These are phyloP conservation scores for Trypanosoma brucei DNA, from an alignment of 208 protist genomes.

Conservation along the genomic window DNA sequence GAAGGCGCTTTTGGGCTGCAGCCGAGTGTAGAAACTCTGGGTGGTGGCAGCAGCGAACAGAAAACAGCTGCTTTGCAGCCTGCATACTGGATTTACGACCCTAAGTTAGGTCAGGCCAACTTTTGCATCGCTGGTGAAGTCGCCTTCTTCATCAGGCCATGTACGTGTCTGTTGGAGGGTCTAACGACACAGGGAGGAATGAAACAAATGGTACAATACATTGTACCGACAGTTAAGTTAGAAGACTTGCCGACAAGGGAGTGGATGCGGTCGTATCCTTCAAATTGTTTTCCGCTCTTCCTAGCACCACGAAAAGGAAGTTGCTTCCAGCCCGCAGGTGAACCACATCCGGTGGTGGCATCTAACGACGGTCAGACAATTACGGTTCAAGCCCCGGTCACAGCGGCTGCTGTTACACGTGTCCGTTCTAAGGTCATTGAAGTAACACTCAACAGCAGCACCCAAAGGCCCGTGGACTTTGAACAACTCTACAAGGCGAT, in stretches of 20 bases:
- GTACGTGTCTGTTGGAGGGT: conserved; percentile 25
- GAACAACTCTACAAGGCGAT: too few species aligned
- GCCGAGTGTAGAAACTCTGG: background rate
- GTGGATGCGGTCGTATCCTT: conserved; percentile 6
- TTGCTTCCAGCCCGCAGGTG: too few species aligned
- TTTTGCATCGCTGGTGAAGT: conserved; percentile 44
- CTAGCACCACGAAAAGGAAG: background rate
- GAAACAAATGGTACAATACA: conserved; percentile 27
- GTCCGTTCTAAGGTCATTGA: too few species aligned
- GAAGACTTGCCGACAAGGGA: background rate
- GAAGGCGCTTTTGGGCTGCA: conserved; percentile 18
- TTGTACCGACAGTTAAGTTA: conserved; percentile 32
- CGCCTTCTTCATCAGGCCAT: conserved; percentile 21
- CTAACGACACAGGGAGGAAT: conserved; percentile 24
- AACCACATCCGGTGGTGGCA: too few species aligned
- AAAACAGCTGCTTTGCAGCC: conserved; percentile 29
- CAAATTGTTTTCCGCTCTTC: conserved; percentile 26
- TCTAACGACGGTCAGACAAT: too few species aligned
- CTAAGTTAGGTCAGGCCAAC: conserved; percentile 3
- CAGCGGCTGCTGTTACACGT: too few species aligned
- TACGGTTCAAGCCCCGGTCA: too few species aligned
- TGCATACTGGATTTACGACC: conserved; percentile 43
- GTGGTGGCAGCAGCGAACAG: background rate
- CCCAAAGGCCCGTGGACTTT: too few species aligned
- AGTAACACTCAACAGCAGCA: too few species aligned